Evolutionary conservation across 2,329 filamentous ascomycete species (phyloP).

Genomic region (Aspergillus fijiensis): DNA sequence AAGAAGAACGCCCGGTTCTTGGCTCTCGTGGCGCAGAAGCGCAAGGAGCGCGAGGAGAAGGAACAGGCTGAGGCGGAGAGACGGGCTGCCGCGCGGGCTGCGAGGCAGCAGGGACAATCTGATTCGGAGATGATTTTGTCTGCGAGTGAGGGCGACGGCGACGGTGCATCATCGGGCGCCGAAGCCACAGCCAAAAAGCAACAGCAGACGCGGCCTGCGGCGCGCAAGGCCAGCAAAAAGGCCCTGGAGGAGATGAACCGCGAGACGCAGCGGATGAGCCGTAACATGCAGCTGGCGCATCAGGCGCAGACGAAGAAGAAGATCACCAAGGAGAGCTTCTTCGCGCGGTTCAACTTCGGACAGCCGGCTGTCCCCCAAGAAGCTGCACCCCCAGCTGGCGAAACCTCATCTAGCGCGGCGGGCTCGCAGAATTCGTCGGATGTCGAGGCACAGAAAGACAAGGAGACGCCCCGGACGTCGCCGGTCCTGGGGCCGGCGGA

Average conservation of each 20-base stretch:
- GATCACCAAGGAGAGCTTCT: slow-evolving; percentile 77
- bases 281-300: slow-evolving; percentile 88
- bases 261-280: slow-evolving; percentile 86
- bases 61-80: slow-evolving; percentile 57
- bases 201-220: slow-evolving; percentile 62
- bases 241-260: slow-evolving; percentile 91
- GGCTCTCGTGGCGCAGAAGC: slow-evolving; percentile 71
- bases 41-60: slow-evolving; percentile 66
- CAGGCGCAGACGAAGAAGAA: slow-evolving; percentile 90
- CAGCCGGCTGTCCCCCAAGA: slow-evolving; percentile 34
- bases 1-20: slow-evolving; percentile 61
- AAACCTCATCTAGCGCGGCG: slow-evolving; percentile 40
- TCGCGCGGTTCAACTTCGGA: slow-evolving; percentile 79
- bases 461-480: slow-evolving; percentile 72
- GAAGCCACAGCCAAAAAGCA: slow-evolving; percentile 53
- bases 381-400: slow-evolving; percentile 25
- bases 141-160: slow-evolving; percentile 58
- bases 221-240: slow-evolving; percentile 87
- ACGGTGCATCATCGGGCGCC: slow-evolving; percentile 64
- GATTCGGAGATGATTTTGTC: slow-evolving; percentile 46
- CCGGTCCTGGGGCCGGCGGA: slow-evolving; percentile 38
- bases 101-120: slow-evolving; percentile 33
- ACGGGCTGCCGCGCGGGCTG: slow-evolving; percentile 31
- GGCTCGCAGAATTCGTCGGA: slow-evolving; percentile 54
- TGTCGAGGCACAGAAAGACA: slow-evolving; percentile 43